Evolutionary conservation across 2,329 filamentous ascomycete genomes (phyloP).

Genomic region (Beauveria brongniartii): DNA sequence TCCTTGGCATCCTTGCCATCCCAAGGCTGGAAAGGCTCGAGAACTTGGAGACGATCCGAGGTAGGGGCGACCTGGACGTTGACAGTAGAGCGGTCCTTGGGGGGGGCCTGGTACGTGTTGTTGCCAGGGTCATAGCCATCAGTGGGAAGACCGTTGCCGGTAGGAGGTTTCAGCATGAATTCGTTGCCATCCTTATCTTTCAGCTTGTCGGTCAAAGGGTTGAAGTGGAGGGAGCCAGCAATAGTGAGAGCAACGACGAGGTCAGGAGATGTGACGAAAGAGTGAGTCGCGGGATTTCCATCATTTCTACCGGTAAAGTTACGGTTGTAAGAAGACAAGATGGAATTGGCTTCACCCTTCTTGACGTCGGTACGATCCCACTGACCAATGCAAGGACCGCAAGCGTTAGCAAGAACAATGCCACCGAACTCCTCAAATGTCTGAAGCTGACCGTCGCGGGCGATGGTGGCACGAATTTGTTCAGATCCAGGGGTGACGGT

Average conservation of each 20-base stretch:
- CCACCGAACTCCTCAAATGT: constrained; percentile 96
- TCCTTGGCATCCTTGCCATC: constrained; percentile 81
- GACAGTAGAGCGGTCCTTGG: constrained; percentile 65
- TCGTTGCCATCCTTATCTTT: constrained; percentile 96
- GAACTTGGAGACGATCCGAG: constrained; percentile 89
- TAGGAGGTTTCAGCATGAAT: constrained; percentile 76
- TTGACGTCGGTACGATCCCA: constrained; percentile 92
- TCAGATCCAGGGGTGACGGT: constrained; percentile 94
- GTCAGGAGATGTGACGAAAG: constrained; percentile 86
- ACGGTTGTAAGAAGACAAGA: constrained; percentile 98
- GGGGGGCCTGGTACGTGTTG: constrained; percentile 94
- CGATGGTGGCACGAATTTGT: constrained; percentile 91
- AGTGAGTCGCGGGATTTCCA: constrained; percentile 88
- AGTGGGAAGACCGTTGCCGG: constrained; percentile 70
- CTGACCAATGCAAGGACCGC: constrained; percentile 86
- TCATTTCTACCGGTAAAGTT: constrained; percentile 99
- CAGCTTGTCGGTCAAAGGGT: constrained; percentile 84
- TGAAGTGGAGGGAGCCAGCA: constrained; percentile 82
- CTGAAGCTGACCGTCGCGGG: constrained; percentile 80
- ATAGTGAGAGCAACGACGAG: constrained; percentile 80
- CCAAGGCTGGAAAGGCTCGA: constrained; percentile 80
- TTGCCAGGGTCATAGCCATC: constrained; percentile 83
- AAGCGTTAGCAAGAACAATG: constrained; percentile 90
- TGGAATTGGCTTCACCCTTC: constrained; percentile 94
- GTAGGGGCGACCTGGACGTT: constrained; percentile 75